These are phyloP conservation scores for Wickerhamomyces sp. DNA, from an alignment of 1,139 yeast species.

Conservation along the genomic window DNA sequence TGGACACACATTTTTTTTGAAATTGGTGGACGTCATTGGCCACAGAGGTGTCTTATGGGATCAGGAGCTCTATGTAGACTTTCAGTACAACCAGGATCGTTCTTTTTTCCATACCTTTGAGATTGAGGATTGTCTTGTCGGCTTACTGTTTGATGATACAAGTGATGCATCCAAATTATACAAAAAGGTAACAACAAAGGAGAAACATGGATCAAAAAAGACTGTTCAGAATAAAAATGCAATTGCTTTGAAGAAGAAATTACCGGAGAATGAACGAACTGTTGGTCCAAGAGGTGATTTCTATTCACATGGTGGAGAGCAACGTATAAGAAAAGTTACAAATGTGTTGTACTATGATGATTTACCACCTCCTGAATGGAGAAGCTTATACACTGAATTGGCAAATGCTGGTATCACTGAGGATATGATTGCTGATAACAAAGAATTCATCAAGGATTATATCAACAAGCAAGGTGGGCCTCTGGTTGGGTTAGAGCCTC, in stretches of 20 bases:
- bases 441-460: slow-evolving; percentile 76
- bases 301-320: slow-evolving; percentile 43
- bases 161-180: slow-evolving; percentile 81
- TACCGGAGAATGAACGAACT: slow-evolving; percentile 29
- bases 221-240: slow-evolving; percentile 86
- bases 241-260: slow-evolving; percentile 60
- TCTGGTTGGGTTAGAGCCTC: slow-evolving; percentile 80
- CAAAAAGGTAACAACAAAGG: slow-evolving; percentile 69
- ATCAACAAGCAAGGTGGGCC: slow-evolving; percentile 79
- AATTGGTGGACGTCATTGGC: slow-evolving; percentile 79
- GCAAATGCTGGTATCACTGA: slow-evolving; percentile 79
- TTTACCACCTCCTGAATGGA: slow-evolving; percentile 84
- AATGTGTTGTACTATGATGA: slow-evolving; percentile 71
- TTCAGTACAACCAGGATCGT: slow-evolving; percentile 88
- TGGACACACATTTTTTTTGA: slow-evolving; percentile 89
- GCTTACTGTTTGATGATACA: slow-evolving; percentile 84
- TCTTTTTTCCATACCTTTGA: slow-evolving; percentile 94
- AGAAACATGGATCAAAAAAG: slow-evolving; percentile 80
- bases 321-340: slow-evolving; percentile 45
- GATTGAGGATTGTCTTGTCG: slow-evolving; percentile 85
- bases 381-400: slow-evolving; percentile 66
- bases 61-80: slow-evolving; percentile 85
- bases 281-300: slow-evolving; percentile 74
- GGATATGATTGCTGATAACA: slow-evolving; percentile 85
- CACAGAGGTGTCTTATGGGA: slow-evolving; percentile 92